Conservation (phyloP, 2,329 filamentous ascomycete species). For the Xylaria sp. region DNA sequence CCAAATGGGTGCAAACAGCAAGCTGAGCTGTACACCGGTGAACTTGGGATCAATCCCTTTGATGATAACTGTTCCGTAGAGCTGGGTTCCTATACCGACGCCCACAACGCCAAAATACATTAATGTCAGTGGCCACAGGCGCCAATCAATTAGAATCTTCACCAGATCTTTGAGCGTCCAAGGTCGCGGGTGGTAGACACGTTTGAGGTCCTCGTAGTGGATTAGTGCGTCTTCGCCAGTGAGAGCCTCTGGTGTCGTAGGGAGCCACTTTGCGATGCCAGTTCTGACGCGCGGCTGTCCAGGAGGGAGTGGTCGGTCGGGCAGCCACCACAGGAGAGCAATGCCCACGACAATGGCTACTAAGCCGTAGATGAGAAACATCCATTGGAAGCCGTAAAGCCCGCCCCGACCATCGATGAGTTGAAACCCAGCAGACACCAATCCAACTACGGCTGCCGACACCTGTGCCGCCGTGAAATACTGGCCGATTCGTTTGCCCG, state of each 20-base stretch:
- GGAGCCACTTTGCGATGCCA: constrained; percentile 72
- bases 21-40: constrained; percentile 78
- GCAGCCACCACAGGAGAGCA: constrained; percentile 86
- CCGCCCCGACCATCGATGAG: constrained; percentile 84
- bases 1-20: constrained; percentile 93
- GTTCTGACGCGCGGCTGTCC: constrained; percentile 67
- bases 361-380: constrained; percentile 90
- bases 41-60: constrained; percentile 78
- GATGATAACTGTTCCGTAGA: constrained; percentile 90
- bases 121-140: constrained; percentile 83
- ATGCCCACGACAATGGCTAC: constrained; percentile 78
- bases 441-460: constrained; percentile 86
- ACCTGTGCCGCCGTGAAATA: constrained; percentile 92
- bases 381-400: constrained; percentile 87
- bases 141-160: constrained; percentile 82
- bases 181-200: constrained; percentile 79
- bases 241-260: constrained; percentile 75
- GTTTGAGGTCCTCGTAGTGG: constrained; percentile 84
- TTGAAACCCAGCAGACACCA: constrained; percentile 92
- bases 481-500: constrained; percentile 86
- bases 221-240: constrained; percentile 80
- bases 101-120: constrained; percentile 98
- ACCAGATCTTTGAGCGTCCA: constrained; percentile 80
- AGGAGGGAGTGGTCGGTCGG: constrained; percentile 81
- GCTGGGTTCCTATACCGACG: constrained; percentile 89